phyloP scores from a whole-genome alignment of 352 stramenopile genomes.

The Phytopythium aichiense region DNA sequence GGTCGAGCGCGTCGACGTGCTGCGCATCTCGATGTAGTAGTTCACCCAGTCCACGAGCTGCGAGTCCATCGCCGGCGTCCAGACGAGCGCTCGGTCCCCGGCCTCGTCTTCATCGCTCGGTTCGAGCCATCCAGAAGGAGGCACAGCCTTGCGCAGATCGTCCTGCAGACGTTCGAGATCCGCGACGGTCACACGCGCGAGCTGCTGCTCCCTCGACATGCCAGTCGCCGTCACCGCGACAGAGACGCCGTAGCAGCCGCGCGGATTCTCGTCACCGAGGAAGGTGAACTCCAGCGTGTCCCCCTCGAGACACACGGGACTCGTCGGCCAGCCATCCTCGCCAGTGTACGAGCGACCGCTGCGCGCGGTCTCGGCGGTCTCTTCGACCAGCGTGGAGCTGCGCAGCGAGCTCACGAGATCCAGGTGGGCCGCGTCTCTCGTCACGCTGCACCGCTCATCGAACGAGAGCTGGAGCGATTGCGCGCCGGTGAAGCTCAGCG shows the following conservation, averaged over 20 bases:
- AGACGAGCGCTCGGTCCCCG: constrained; percentile 12
- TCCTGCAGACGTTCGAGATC: constrained; percentile 35
- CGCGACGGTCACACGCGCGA: constrained; percentile 34
- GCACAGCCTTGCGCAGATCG: constrained; percentile 18
- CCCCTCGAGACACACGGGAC: constrained; percentile 47
- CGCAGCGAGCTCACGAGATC: constrained; percentile 19
- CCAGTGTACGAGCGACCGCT: constrained; percentile 34
- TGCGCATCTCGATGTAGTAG: constrained; percentile 52
- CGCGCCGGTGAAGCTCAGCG: constrained; percentile 46
- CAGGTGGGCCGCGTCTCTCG: constrained; percentile 13
- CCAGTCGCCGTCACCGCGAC: constrained; percentile 55
- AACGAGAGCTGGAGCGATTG: constrained; percentile 61
- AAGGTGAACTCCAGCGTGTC: constrained; percentile 65
- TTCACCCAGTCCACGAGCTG: constrained; percentile 89
- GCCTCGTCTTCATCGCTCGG: neutral
- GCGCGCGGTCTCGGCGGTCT: constrained; percentile 10
- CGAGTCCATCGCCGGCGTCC: constrained; percentile 70
- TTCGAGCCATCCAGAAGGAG: neutral
- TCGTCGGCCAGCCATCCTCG: constrained; percentile 41
- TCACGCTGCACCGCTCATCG: constrained; percentile 56
- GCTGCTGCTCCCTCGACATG: constrained; percentile 58
- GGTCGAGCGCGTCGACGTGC: constrained; percentile 30
- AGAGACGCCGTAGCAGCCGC: constrained; percentile 53
- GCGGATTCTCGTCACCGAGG: constrained; percentile 45
- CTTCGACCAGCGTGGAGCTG: constrained; percentile 7